phyloP scores from a whole-genome alignment of 2,329 filamentous ascomycete species.

The Aspergillus proliferans region DNA sequence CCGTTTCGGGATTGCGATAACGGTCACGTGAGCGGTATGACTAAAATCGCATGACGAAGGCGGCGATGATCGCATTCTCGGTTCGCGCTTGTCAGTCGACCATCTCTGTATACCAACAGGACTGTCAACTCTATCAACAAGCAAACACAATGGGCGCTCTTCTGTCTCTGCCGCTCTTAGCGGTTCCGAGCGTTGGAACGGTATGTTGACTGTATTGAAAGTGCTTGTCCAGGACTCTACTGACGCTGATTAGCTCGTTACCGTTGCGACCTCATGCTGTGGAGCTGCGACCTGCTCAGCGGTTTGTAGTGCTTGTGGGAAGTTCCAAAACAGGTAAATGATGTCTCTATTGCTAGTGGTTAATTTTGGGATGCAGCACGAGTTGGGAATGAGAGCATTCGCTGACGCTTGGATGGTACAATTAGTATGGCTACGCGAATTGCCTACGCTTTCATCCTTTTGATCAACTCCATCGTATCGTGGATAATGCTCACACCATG shows the following conservation, averaged over 20 bases:
- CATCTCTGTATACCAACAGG: background rate
- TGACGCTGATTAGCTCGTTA: conserved; percentile 54
- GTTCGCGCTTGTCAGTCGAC: background rate
- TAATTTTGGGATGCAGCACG: background rate
- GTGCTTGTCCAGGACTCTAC: conserved; percentile 8
- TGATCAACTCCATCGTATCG: conserved; percentile 92
- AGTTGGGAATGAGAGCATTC: background rate
- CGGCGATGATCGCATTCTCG: background rate
- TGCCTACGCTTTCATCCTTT: conserved; percentile 87
- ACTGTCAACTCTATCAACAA: background rate
- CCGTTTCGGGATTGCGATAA: background rate
- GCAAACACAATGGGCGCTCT: conserved; percentile 70
- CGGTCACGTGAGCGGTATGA: background rate
- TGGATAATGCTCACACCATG: conserved; percentile 99
- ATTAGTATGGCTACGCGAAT: conserved; percentile 89
- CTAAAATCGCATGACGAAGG: conserved; percentile 1
- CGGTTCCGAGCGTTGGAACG: conserved; percentile 76
- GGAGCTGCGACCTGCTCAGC: conserved; percentile 95
- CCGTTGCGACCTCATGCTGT: conserved; percentile 83
- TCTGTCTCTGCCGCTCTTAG: conserved; percentile 82
- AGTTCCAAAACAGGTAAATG: conserved; percentile 83
- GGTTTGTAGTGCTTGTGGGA: conserved; percentile 90
- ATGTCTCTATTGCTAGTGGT: background rate
- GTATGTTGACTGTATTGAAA: conserved; percentile 49
- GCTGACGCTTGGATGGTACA: conserved; percentile 16